A percentile compares a stretch with the other conserved stretches of the same genome.
Evolutionary conservation across 305 asterid species (phyloP).

Genomic region (Fraxinus angustifolia): DNA sequence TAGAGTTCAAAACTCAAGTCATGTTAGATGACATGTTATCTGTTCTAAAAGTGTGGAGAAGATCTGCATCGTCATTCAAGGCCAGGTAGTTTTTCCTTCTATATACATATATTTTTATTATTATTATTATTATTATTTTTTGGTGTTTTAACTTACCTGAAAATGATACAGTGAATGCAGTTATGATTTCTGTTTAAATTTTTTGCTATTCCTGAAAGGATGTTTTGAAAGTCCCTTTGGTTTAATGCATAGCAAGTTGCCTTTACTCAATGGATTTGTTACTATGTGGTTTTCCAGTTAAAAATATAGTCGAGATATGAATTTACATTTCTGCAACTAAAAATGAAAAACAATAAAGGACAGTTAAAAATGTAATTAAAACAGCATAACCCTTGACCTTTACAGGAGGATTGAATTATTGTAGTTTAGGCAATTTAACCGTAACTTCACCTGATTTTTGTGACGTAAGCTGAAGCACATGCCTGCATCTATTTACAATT

Average conservation of each 20-base stretch:
- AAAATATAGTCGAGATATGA: background rate
- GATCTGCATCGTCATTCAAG: slow-evolving; percentile 47
- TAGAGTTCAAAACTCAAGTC: slow-evolving; percentile 72
- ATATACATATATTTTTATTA: background rate
- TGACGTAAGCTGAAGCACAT: background rate
- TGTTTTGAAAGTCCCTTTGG: background rate
- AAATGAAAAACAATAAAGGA: background rate
- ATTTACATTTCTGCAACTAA: background rate
- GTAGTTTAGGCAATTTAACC: background rate
- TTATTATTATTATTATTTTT: background rate
- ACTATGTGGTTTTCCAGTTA: background rate
- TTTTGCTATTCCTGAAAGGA: background rate
- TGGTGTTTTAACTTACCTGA: background rate
- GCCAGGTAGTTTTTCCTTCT: slow-evolving; percentile 58
- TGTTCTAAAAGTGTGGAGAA: slow-evolving; percentile 67
- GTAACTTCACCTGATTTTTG: background rate
- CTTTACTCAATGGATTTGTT: background rate
- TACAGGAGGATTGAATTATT: background rate
- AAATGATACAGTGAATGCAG: background rate
- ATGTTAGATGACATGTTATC: slow-evolving; percentile 60
- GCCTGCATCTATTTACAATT: background rate
- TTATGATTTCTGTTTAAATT: background rate
- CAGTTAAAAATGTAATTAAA: background rate
- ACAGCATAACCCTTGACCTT: background rate
- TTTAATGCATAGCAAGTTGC: background rate